Evolutionary conservation across 192 early-diverging fungal species (phyloP), one percentile per base, ranked within the genome.

Genomic region (Entomortierella lignicola): DNA sequence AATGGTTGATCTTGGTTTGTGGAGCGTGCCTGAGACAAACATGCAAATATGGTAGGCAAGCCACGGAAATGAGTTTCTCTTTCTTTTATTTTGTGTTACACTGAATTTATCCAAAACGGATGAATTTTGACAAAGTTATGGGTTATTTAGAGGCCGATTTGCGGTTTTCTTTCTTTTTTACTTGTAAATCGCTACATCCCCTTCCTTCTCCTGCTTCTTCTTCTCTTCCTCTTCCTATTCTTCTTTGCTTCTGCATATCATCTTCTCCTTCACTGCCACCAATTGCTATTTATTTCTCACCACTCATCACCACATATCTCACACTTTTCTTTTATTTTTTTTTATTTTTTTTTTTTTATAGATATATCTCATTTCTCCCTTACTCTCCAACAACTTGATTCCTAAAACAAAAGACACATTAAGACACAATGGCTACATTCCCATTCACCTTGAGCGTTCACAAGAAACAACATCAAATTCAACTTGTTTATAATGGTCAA

Each of bases 401-500:
- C 23, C 4, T 37, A 59, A 17, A 4, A 4, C 23, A 23, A 5
- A 59, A 41, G 12, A 31, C 4, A 34, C 57, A 41, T 6, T n/a
- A 32, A 37, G 27, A 43, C 21, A 34, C 12, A 8, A 77, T 77
- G 74, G 37, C 74, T 2, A 69, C 74, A 10, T 77, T 77, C 55
- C 74, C 74, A 21, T 69, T 77, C 60, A 39, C 59, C 60, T 61
- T 77, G 23, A 51, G 54, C 20, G 74, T 57, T 53, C 53, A 66
- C 23, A 42, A 59, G 18, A 63, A 52, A n/a, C 25, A 66, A 20
- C 48, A 60, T 32, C 75, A 79, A 26, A 51, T 79, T 21, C 43
- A 79, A 47, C 68, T 79, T 42, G 41, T 26, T 1, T 79, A 79
- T 43, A 79, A 69, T 27, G 75, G 75, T 29, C 67, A 70, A 23